phyloP scores from a whole-genome alignment of 2,329 filamentous ascomycete species.

The Mycocentrospora acerina region DNA sequence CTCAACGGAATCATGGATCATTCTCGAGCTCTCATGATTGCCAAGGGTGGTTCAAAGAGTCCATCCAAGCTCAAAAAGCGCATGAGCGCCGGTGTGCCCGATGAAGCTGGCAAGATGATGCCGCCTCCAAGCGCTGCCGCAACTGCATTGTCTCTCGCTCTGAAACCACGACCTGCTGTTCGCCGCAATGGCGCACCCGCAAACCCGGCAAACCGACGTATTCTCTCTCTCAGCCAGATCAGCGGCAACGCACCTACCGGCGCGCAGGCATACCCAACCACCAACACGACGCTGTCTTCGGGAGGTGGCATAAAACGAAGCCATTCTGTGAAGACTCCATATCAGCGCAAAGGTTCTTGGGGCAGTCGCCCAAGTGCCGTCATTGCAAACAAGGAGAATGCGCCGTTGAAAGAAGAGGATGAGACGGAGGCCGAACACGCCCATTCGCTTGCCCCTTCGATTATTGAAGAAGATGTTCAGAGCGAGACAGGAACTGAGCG shows the following conservation, averaged over 20 bases:
- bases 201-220: slow-evolving; percentile 62
- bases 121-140: slow-evolving; percentile 38
- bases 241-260: slow-evolving; percentile 67
- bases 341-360: slow-evolving; percentile 41
- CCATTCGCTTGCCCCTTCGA: slow-evolving; percentile 19
- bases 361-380: slow-evolving; percentile 31
- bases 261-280: slow-evolving; percentile 40
- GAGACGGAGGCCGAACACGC: slow-evolving; percentile 37
- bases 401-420: slow-evolving; percentile 46
- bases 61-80: slow-evolving; percentile 39
- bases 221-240: slow-evolving; percentile 89
- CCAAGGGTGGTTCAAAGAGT: slow-evolving; percentile 55
- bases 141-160: slow-evolving; percentile 48
- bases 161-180: slow-evolving; percentile 50
- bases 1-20: slow-evolving; percentile 96
- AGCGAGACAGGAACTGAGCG: slow-evolving; percentile 45
- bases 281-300: slow-evolving; percentile 32
- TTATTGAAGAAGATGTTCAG: slow-evolving; percentile 31
- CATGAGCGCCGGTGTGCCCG: slow-evolving; percentile 32
- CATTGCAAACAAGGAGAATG: slow-evolving; percentile 51
- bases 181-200: slow-evolving; percentile 42
- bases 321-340: slow-evolving; percentile 43
- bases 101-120: slow-evolving; percentile 38
- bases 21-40: slow-evolving; percentile 83
- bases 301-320: slow-evolving; percentile 56